Conservation (phyloP, 805 yeast genomes). For the Lachancea thermotolerans region DNA sequence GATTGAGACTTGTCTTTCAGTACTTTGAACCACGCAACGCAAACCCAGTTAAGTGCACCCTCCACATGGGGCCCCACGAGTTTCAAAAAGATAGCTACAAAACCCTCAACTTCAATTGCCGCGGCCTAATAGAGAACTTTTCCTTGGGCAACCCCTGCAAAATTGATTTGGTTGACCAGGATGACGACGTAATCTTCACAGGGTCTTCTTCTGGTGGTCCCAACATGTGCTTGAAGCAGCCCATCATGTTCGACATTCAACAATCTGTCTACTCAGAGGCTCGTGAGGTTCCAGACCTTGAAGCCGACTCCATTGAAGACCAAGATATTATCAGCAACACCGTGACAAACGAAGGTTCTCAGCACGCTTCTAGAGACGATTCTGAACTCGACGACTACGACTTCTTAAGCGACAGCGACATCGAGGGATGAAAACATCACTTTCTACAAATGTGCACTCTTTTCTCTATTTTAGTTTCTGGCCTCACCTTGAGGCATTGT, state of each 20-base stretch:
- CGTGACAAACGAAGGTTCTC: conserved; percentile 15
- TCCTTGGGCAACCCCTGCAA: conserved; percentile 10
- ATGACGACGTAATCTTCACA: conserved; percentile 10
- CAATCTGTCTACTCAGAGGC: conserved; percentile 8
- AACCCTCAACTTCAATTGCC: conserved; percentile 14
- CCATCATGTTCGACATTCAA: conserved; percentile 4
- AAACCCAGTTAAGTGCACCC: conserved; percentile 9
- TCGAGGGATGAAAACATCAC: conserved; percentile 2
- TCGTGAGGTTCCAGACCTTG: not conserved
- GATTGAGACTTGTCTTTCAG: conserved; percentile 11
- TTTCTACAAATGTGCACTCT: too few relatives aligned
- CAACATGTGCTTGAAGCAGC: conserved; percentile 5
- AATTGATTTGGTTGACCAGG: conserved; percentile 12
- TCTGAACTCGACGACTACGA: conserved; percentile 23
- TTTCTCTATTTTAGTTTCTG: too few relatives aligned
- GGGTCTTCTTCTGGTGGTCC: conserved; percentile 4
- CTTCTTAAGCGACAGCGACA: conserved; percentile 23
- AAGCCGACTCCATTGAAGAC: conserved; percentile 6
- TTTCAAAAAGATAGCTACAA: conserved; percentile 14
- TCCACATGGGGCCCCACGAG: conserved; percentile 22
- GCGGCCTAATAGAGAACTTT: conserved; percentile 11
- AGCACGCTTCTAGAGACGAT: not conserved
- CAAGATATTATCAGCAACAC: conserved; percentile 18
- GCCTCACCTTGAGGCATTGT: not conserved
- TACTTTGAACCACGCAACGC: conserved; percentile 4